Evolutionary conservation across 1,284 basidiomycete species (phyloP), one percentile per base, ranked within the genome.

Genomic region (Golubevia pallescens): DNA sequence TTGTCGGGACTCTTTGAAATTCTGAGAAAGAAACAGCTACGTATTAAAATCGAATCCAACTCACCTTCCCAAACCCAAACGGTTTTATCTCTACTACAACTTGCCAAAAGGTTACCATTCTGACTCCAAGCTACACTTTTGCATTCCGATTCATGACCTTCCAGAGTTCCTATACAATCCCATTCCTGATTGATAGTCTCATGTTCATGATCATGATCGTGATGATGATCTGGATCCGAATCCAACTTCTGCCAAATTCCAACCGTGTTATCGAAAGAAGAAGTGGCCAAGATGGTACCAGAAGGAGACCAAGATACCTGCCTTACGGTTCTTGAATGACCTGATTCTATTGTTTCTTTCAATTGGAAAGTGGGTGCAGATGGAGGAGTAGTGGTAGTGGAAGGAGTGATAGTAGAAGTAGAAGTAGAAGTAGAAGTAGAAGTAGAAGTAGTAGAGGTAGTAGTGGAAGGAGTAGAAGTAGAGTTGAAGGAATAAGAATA

Each of bases 21-120:
- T n/a, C n/a, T n/a, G n/a, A n/a, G n/a, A n/a, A n/a, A n/a, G n/a
- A n/a, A n/a, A n/a, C n/a, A n/a, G n/a, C n/a, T n/a, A n/a, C n/a
- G n/a, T n/a, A n/a, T n/a, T n/a, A n/a, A n/a, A n/a, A n/a, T n/a
- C n/a, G n/a, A n/a, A n/a, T n/a, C n/a, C n/a, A n/a, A n/a, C n/a
- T 82, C 83, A 92, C 94, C 93, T 89, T 98, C 97, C 96, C 97
- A 99, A 58, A 99, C 90, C 97, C 97, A 99, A 0, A 99, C 95
- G 14, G 93, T 94, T 87, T 98, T 97, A 87, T 99, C 97, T 67
- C 97, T 89, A 76, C 93, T 93, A 83, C 95, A 97, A 75, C 92
- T 95, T 4, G 96, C 96, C 16, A 99, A 88, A 24, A 97, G 86
- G 3, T 89, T 92, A 0, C 95, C 97, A 23, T 88, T 88, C 32